Conservation (phyloP, 345 rosid species). For the Linum tenue region DNA sequence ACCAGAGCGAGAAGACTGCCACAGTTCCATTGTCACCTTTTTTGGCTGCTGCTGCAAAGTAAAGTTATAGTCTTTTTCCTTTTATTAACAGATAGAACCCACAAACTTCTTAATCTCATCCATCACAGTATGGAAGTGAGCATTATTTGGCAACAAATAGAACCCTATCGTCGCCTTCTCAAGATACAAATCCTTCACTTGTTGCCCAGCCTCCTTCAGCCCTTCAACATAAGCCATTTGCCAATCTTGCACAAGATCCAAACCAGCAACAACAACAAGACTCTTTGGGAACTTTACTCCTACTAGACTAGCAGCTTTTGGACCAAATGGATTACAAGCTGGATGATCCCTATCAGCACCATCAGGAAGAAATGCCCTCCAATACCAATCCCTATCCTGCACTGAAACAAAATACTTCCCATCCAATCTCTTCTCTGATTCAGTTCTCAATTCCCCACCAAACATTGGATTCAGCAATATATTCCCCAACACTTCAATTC, state of each 20-base stretch:
- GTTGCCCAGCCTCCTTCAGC: constrained; percentile 57
- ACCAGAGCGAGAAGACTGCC: constrained; percentile 18
- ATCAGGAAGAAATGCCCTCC: constrained; percentile 82
- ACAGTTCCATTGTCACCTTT: constrained; percentile 22
- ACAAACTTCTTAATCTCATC: constrained; percentile 64
- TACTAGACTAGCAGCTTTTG: constrained; percentile 39
- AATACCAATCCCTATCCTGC: constrained; percentile 79
- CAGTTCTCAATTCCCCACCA: constrained; percentile 72
- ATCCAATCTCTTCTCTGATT: constrained; percentile 68
- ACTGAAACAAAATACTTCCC: constrained; percentile 74
- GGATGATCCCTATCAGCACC: constrained; percentile 80
- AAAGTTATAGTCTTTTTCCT: constrained; percentile 20
- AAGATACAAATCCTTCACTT: constrained; percentile 54
- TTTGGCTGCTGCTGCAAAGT: constrained; percentile 15
- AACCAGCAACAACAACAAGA: constrained; percentile 81
- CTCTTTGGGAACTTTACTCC: constrained; percentile 67
- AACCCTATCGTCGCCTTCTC: constrained; percentile 84
- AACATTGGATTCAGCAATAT: constrained; percentile 85
- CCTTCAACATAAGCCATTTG: constrained; percentile 66
- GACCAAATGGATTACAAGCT: constrained; percentile 83
- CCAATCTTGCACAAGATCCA: constrained; percentile 82
- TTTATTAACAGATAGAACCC: constrained; percentile 22
- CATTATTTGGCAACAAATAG: constrained; percentile 73
- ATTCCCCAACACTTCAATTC: constrained; percentile 51
- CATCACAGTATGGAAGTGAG: constrained; percentile 67